A percentile compares a stretch with the other conserved stretches of the same genome.
These are phyloP conservation scores for Exophiala xenobiotica DNA, from an alignment of 2,329 filamentous ascomycete species.

Conservation along the genomic window DNA sequence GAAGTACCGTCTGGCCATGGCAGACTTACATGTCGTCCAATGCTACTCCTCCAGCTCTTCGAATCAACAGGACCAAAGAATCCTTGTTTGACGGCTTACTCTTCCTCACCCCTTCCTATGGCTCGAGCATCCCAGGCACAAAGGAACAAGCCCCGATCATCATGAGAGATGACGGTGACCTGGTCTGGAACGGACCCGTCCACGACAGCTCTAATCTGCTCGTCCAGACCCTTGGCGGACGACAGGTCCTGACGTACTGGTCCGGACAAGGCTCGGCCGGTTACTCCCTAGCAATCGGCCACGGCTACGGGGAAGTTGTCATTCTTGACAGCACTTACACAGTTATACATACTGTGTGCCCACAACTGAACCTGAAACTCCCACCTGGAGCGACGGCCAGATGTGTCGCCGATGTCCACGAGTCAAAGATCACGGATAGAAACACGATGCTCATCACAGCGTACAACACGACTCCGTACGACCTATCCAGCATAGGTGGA, in stretches of 20 bases:
- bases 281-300: slow-evolving; percentile 6
- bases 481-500: slow-evolving; percentile 31
- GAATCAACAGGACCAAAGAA: slow-evolving; percentile 35
- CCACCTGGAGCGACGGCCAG: slow-evolving; percentile 5
- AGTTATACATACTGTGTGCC: slow-evolving; percentile 35
- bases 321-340: slow-evolving; percentile 37
- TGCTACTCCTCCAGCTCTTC: slow-evolving; percentile 33
- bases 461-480: slow-evolving; percentile 37
- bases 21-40: slow-evolving; percentile 32
- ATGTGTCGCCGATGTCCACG: slow-evolving; percentile 36
- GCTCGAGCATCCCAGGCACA: slow-evolving; percentile 31
- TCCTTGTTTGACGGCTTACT: slow-evolving; percentile 36
- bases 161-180: slow-evolving; percentile 37
- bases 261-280: slow-evolving; percentile 29
- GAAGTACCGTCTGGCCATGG: slow-evolving; percentile 28
- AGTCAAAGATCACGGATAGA: slow-evolving; percentile 35
- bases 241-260: slow-evolving; percentile 41
- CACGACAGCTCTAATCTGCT: slow-evolving; percentile 37
- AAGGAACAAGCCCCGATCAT: slow-evolving; percentile 38
- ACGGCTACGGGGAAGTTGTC: slow-evolving; percentile 20
- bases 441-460: slow-evolving; percentile 39
- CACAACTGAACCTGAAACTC: slow-evolving; percentile 8
- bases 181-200: slow-evolving; percentile 39
- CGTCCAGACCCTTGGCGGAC: slow-evolving; percentile 37
- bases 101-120: slow-evolving; percentile 25